Conservation (phyloP, 148 eudicot genomes). For the Rhododendron kiyosumense region DNA sequence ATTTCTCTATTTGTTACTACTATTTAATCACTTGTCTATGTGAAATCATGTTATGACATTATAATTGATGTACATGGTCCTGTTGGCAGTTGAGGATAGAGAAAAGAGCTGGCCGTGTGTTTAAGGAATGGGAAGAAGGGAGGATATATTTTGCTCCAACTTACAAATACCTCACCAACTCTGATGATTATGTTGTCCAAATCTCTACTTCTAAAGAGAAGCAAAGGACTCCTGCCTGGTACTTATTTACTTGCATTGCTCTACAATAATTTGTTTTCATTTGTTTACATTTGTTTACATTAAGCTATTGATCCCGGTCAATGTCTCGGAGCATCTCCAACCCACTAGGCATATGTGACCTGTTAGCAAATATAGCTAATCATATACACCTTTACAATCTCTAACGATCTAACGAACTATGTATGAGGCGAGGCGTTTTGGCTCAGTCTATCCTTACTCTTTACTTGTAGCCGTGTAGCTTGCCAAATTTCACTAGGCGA, state of each 20-base stretch:
- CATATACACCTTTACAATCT: neutral
- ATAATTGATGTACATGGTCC: neutral
- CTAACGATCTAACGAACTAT: neutral
- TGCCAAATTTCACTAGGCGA: too few species aligned
- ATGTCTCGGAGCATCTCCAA: neutral
- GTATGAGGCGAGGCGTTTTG: neutral
- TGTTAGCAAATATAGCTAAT: neutral
- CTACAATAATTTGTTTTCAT: neutral
- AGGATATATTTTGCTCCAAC: conserved; percentile 59
- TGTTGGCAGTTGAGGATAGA: conserved; percentile 45
- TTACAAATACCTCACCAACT: conserved; percentile 45
- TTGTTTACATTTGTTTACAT: neutral
- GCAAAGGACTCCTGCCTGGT: conserved; percentile 72
- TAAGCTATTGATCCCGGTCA: neutral
- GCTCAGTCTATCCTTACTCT: neutral
- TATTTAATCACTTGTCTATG: neutral
- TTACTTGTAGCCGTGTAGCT: too few species aligned
- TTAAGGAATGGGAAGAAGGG: conserved; percentile 68
- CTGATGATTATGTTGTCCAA: conserved; percentile 47
- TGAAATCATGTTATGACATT: neutral
- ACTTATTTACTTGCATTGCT: neutral
- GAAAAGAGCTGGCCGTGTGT: conserved; percentile 58
- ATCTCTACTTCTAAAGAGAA: conserved; percentile 39
- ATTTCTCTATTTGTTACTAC: too few species aligned
- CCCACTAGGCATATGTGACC: neutral